phyloP scores from a whole-genome alignment of 768 basidiomycete genomes.

The Tricholomella constricta region DNA sequence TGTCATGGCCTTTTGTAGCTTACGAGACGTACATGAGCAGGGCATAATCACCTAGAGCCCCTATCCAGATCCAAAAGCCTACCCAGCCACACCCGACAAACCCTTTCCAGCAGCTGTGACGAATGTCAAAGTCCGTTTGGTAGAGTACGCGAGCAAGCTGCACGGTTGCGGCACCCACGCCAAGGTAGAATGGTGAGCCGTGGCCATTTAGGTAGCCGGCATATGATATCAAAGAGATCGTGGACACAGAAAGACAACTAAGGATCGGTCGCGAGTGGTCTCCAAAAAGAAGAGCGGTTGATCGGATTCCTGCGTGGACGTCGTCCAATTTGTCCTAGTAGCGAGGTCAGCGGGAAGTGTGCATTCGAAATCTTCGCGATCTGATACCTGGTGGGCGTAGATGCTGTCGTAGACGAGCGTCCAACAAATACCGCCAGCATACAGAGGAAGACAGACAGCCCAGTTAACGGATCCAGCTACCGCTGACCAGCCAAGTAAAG shows the following conservation, averaged over 20 bases:
- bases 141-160: slow-evolving; percentile 81
- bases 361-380: background rate
- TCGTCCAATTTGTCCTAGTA: slow-evolving; percentile 91
- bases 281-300: slow-evolving; percentile 92
- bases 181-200: slow-evolving; percentile 77
- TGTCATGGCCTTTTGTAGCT: background rate
- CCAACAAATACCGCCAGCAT: slow-evolving; percentile 89
- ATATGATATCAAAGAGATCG: slow-evolving; percentile 71
- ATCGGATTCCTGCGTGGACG: slow-evolving; percentile 82
- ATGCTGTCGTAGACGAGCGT: slow-evolving; percentile 97
- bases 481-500: slow-evolving; percentile 94
- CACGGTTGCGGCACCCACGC: slow-evolving; percentile 66
- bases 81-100: slow-evolving; percentile 89
- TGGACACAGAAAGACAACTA: slow-evolving; percentile 67
- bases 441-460: slow-evolving; percentile 83
- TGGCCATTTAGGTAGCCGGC: slow-evolving; percentile 83
- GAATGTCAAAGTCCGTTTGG: slow-evolving; percentile 72
- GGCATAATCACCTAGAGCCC: slow-evolving; percentile 70
- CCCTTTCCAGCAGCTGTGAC: slow-evolving; percentile 86
- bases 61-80: slow-evolving; percentile 87
- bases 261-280: slow-evolving; percentile 75
- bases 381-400: slow-evolving; percentile 93
- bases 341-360: background rate
- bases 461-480: slow-evolving; percentile 81
- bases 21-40: slow-evolving; percentile 27